Conservation (phyloP, 2,329 filamentous ascomycete species). For the Aspergillus cejpii region DNA sequence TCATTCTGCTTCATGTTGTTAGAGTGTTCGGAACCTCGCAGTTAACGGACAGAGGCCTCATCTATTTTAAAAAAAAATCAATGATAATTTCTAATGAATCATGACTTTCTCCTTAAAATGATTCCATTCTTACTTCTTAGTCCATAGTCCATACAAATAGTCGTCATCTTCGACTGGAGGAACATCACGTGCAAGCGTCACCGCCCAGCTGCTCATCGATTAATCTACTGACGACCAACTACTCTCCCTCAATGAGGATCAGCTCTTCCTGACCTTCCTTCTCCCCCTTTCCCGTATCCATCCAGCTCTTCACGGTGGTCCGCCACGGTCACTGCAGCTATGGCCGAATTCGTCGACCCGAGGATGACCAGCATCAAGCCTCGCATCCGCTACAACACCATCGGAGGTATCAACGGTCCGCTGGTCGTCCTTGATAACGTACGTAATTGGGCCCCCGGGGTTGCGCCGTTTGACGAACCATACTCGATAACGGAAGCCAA, state of each 20-base stretch:
- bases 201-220: constrained; percentile 2
- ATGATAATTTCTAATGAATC: background rate
- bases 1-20: background rate
- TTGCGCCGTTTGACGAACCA: background rate
- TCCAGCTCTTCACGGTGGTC: constrained; percentile 8
- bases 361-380: constrained; percentile 55
- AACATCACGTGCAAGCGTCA: constrained; percentile 6
- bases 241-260: constrained; percentile 5
- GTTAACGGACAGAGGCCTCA: background rate
- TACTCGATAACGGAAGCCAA: background rate
- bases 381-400: constrained; percentile 91
- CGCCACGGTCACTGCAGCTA: constrained; percentile 22
- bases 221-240: constrained; percentile 3
- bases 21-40: background rate
- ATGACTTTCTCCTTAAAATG: background rate
- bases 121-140: background rate
- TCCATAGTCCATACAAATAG: background rate
- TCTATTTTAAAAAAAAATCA: background rate
- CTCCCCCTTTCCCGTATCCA: constrained; percentile 12
- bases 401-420: constrained; percentile 94
- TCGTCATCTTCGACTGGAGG: background rate
- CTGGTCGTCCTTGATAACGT: constrained; percentile 97
- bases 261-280: constrained; percentile 5
- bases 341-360: constrained; percentile 41
- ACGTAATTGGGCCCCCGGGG: constrained; percentile 33